Evolutionary conservation across 2,329 filamentous ascomycete genomes (phyloP).

Genomic region (Trichocomaceae sp.): DNA sequence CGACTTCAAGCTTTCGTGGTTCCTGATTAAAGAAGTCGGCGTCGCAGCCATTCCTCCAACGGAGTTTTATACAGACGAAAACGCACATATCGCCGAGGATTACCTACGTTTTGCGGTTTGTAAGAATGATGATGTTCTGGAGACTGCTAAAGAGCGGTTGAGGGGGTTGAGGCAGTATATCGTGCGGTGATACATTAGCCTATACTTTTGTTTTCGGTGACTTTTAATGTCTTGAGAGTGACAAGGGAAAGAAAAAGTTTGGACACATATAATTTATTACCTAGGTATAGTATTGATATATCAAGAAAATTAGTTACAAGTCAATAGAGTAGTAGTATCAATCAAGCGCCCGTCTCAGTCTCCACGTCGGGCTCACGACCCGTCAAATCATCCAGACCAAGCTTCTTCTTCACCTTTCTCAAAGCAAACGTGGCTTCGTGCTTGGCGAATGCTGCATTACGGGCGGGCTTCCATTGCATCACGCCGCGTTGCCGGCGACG

Average conservation of each 20-base stretch:
- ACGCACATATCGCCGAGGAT: conserved; percentile 80
- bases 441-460: conserved; percentile 81
- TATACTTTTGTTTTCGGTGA: neutral
- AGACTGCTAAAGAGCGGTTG: conserved; percentile 69
- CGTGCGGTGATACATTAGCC: conserved; percentile 21
- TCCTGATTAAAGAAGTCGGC: conserved; percentile 91
- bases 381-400: conserved; percentile 58
- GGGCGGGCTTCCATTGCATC: conserved; percentile 91
- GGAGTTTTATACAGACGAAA: conserved; percentile 86
- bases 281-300: neutral
- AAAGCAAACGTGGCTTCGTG: conserved; percentile 76
- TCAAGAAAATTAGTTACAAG: neutral
- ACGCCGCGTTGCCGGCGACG: conserved; percentile 80
- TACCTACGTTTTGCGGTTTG: conserved; percentile 95
- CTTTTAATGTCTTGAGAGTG: neutral
- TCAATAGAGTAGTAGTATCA: neutral
- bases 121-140: conserved; percentile 81
- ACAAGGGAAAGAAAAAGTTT: neutral
- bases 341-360: conserved; percentile 51
- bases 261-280: neutral
- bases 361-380: conserved; percentile 84
- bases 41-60: conserved; percentile 94
- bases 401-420: conserved; percentile 66
- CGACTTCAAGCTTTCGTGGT: conserved; percentile 94
- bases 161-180: conserved; percentile 69